Evolutionary conservation across 2,329 filamentous ascomycete species (phyloP).

Genomic region (Pseudogymnoascus sp.): DNA sequence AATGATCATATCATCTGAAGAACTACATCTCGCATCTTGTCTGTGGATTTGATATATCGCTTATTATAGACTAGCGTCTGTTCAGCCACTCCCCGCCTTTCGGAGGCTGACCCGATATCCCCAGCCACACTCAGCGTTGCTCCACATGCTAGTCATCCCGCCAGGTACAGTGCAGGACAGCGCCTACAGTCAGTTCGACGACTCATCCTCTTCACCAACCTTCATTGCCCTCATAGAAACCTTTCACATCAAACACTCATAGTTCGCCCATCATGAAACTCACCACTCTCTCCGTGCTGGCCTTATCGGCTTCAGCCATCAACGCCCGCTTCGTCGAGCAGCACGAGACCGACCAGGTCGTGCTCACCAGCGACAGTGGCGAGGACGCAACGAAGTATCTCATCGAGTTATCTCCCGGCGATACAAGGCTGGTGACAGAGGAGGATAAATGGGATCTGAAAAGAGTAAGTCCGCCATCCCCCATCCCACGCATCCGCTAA

Average conservation of each 20-base stretch:
- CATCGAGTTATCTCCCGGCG: slow-evolving; percentile 76
- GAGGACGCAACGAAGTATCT: slow-evolving; percentile 52
- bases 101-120: neutral
- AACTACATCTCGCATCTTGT: neutral
- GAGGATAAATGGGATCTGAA: slow-evolving; percentile 91
- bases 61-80: neutral
- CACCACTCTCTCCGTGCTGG: slow-evolving; percentile 40
- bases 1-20: neutral
- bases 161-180: neutral
- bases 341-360: slow-evolving; percentile 43
- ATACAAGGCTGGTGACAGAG: slow-evolving; percentile 82
- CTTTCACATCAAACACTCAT: neutral
- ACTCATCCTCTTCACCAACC: neutral
- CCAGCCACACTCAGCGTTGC: neutral
- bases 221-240: neutral
- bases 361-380: slow-evolving; percentile 34
- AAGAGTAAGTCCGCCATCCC: slow-evolving; percentile 49
- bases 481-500: slow-evolving; percentile 12
- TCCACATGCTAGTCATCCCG: slow-evolving; percentile 2
- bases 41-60: neutral
- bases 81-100: neutral
- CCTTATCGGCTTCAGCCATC: slow-evolving; percentile 45
- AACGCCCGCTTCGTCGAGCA: slow-evolving; percentile 51
- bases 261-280: slow-evolving; percentile 41
- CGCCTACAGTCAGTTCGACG: neutral